Evolutionary conservation across 2,329 filamentous ascomycete species (phyloP).

Genomic region (Fusarium dlaminii): DNA sequence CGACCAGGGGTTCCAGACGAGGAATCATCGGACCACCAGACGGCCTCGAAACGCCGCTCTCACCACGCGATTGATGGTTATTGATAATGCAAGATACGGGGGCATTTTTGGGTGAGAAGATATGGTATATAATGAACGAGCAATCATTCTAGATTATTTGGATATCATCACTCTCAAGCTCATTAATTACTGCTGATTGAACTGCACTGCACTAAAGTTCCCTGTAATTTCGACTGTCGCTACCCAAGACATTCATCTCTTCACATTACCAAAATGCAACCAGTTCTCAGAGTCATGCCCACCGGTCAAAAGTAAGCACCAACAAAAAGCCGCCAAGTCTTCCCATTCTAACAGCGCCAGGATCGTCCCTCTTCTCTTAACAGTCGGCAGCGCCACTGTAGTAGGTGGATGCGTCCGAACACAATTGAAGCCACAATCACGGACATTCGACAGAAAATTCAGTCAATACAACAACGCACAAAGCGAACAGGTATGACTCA

Average conservation of each 20-base stretch:
- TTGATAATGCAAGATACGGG: slow-evolving; percentile 6
- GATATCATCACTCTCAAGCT: background rate
- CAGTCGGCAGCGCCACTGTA: slow-evolving; percentile 35
- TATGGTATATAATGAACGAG: slow-evolving; percentile 12
- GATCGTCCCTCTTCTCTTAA: slow-evolving; percentile 36
- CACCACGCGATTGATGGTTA: slow-evolving; percentile 13
- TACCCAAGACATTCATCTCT: background rate
- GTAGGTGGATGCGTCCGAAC: slow-evolving; percentile 21
- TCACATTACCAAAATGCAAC: slow-evolving; percentile 27
- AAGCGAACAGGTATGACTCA: slow-evolving; percentile 32
- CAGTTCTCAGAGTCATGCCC: slow-evolving; percentile 22
- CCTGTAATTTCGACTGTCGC: background rate
- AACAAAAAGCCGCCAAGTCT: background rate
- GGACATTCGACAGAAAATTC: slow-evolving; percentile 38
- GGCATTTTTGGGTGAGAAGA: background rate
- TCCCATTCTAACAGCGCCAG: slow-evolving; percentile 17
- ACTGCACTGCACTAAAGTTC: background rate
- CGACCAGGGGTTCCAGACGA: slow-evolving; percentile 15
- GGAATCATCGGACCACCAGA: slow-evolving; percentile 24
- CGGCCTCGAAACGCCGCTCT: slow-evolving; percentile 26
- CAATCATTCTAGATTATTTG: background rate
- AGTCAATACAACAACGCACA: slow-evolving; percentile 34
- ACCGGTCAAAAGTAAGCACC: slow-evolving; percentile 28
- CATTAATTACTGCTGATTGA: background rate
- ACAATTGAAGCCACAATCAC: slow-evolving; percentile 28